Conservation (phyloP, 208 protist genomes). For the Wallacemonas sp. region DNA sequence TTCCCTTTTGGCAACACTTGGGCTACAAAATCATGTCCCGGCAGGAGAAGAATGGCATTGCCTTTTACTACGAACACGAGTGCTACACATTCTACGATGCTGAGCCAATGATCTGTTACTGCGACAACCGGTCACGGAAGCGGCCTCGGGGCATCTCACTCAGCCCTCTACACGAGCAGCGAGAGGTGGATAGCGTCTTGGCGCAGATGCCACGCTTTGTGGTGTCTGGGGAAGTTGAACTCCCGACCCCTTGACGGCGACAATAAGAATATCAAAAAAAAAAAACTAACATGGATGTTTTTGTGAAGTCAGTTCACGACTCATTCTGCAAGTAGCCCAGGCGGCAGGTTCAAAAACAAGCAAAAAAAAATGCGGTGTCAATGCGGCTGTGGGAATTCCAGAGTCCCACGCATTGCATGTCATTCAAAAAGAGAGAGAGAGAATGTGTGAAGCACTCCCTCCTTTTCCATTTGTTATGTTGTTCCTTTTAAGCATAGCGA, state of each 20-base stretch:
- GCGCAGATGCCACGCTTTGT: constrained; percentile 49
- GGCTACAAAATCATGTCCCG: constrained; percentile 77
- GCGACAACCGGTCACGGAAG: constrained; percentile 14
- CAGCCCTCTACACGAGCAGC: not conserved
- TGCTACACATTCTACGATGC: constrained; percentile 84
- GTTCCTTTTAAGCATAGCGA: no score
- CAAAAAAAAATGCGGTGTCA: no score
- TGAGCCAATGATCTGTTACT: constrained; percentile 88
- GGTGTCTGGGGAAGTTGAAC: constrained; percentile 27
- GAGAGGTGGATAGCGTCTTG: constrained; percentile 24
- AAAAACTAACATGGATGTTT: not conserved
- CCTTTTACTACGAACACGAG: constrained; percentile 87
- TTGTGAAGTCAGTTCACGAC: no score
- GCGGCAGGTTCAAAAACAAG: no score
- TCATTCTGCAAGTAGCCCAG: no score
- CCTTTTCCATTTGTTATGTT: no score
- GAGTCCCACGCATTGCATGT: no score
- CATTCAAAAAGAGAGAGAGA: no score
- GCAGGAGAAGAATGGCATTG: constrained; percentile 71
- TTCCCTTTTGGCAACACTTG: constrained; percentile 79
- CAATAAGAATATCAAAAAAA: not conserved
- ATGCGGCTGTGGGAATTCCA: no score
- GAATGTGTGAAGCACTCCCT: no score
- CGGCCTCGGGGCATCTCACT: not conserved
- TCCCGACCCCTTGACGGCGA: constrained; percentile 23